Conservation (phyloP, 1,139 yeast species). For the Hanseniaspora gamundiae region DNA sequence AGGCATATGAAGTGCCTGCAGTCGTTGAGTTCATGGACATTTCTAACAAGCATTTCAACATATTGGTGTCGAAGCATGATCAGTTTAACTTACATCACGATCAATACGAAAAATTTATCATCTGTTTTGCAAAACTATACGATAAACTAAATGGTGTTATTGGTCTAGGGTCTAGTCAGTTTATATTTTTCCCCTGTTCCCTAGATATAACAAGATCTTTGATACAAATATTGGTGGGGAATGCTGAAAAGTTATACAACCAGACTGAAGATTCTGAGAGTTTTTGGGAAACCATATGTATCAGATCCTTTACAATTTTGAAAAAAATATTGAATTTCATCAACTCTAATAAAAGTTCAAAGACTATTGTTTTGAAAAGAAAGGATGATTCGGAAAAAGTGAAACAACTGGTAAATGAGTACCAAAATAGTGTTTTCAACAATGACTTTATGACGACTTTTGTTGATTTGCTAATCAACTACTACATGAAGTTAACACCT, state of each 20-base stretch:
- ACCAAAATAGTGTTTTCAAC: conserved; percentile 47
- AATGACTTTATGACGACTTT: conserved; percentile 42
- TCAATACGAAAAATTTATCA: conserved; percentile 55
- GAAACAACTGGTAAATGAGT: conserved; percentile 38
- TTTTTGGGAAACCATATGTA: conserved; percentile 67
- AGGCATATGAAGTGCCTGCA: conserved; percentile 33
- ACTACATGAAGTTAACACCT: conserved; percentile 64
- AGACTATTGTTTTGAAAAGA: conserved; percentile 39
- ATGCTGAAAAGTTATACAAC: conserved; percentile 48
- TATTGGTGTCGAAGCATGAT: conserved; percentile 43
- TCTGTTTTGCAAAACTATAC: conserved; percentile 67
- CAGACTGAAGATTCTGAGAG: conserved; percentile 35
- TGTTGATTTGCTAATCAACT: conserved; percentile 53
- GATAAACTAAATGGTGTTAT: conserved; percentile 29
- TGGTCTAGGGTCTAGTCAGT: conserved; percentile 44
- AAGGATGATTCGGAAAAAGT: conserved; percentile 52
- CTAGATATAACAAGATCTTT: conserved; percentile 46
- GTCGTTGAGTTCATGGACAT: conserved; percentile 48
- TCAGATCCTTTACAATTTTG: conserved; percentile 56
- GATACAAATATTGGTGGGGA: conserved; percentile 45
- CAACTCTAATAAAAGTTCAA: conserved; percentile 48
- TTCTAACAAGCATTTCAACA: conserved; percentile 49
- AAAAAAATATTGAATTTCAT: conserved; percentile 53
- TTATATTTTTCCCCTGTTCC: conserved; percentile 56
- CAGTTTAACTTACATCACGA: conserved; percentile 37